Percentiles rank a stretch among this genome's conserved stretches.
Evolutionary conservation across 176 grass and related monocot genomes (phyloP).

Genomic region (Cenchrus purpureus): DNA sequence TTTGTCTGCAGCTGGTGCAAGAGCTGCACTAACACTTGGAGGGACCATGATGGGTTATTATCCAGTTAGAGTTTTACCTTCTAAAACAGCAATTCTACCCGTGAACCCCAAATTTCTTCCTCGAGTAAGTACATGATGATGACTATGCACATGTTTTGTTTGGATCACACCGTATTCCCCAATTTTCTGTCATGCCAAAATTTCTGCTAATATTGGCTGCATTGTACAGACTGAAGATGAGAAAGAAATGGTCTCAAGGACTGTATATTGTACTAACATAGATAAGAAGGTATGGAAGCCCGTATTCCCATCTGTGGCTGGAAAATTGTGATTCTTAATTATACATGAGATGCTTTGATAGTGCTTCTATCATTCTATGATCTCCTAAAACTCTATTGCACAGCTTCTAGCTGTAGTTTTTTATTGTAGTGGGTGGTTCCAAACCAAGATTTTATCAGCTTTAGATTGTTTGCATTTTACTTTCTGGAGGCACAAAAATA

Average conservation of each 20-base stretch:
- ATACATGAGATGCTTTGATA: background rate
- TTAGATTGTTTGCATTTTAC: background rate
- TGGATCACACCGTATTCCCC: background rate
- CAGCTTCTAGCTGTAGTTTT: background rate
- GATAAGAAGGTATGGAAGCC: constrained; percentile 76
- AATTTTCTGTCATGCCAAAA: constrained; percentile 2
- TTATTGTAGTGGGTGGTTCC: background rate
- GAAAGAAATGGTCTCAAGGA: constrained; percentile 90
- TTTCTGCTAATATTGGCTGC: background rate
- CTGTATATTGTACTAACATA: constrained; percentile 98
- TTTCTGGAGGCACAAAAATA: background rate
- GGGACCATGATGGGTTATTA: constrained; percentile 79
- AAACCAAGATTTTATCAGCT: background rate
- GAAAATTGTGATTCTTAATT: background rate
- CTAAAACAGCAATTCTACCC: constrained; percentile 88
- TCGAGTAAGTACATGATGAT: constrained; percentile 44
- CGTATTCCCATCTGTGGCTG: background rate
- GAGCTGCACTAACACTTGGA: constrained; percentile 69
- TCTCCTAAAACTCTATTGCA: background rate
- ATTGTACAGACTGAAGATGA: constrained; percentile 71
- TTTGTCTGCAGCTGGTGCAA: constrained; percentile 76
- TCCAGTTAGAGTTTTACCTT: constrained; percentile 92
- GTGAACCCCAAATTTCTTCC: constrained; percentile 98
- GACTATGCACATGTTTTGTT: constrained; percentile 15
- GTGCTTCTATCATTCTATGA: background rate